Percentiles rank a stretch among this genome's conserved stretches.
phyloP scores from a whole-genome alignment of 2,329 filamentous ascomycete genomes.

The Penicillium verrucosum region DNA sequence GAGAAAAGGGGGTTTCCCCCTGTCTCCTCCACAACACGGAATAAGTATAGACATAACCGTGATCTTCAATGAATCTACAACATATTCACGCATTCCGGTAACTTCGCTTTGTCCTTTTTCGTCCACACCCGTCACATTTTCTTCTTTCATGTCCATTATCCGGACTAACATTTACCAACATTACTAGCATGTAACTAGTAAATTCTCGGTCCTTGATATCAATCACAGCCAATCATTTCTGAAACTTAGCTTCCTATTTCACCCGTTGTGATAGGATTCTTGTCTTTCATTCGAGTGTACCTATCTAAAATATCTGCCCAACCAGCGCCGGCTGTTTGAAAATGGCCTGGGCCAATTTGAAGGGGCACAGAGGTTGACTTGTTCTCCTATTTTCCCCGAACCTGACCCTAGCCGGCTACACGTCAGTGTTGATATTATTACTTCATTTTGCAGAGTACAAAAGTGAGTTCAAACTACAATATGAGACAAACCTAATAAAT shows the following conservation, averaged over 20 bases:
- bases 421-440: slow-evolving; percentile 15
- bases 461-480: not conserved
- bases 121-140: slow-evolving; percentile 6
- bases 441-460: not conserved
- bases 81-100: slow-evolving; percentile 1
- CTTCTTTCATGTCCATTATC: slow-evolving; percentile 3
- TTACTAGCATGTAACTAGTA: not conserved
- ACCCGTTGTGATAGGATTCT: slow-evolving; percentile 20
- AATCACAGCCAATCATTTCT: slow-evolving; percentile 13
- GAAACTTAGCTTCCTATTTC: slow-evolving; percentile 22
- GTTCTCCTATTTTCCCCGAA: slow-evolving; percentile 25
- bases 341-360: slow-evolving; percentile 18
- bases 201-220: slow-evolving; percentile 3
- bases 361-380: slow-evolving; percentile 6
- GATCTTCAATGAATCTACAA: not conserved
- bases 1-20: slow-evolving; percentile 12
- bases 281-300: slow-evolving; percentile 6
- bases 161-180: slow-evolving; percentile 21
- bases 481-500: not conserved
- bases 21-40: slow-evolving; percentile 12
- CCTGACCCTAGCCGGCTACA: slow-evolving; percentile 1
- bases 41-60: not conserved
- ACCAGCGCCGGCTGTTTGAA: slow-evolving; percentile 12
- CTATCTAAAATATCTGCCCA: slow-evolving; percentile 13
- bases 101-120: slow-evolving; percentile 4